phyloP scores from a whole-genome alignment of 169 alveolate genomes.

The Eimeria acervulina region DNA sequence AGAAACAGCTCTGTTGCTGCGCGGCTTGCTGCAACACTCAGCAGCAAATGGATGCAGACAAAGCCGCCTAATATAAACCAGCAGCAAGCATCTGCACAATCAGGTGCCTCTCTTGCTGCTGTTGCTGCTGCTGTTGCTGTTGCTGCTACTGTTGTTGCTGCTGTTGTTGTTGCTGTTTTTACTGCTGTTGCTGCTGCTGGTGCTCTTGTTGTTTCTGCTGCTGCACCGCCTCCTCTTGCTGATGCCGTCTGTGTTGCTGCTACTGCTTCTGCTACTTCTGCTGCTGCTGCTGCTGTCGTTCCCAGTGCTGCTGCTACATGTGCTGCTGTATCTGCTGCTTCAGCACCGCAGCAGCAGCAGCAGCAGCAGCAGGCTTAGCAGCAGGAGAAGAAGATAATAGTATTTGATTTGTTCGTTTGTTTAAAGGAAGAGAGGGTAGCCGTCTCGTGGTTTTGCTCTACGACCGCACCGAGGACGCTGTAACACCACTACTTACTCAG shows the following conservation, averaged over 20 bases:
- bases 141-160: not conserved
- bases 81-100: not conserved
- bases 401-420: not conserved
- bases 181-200: not conserved
- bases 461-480: slow-evolving; percentile 97
- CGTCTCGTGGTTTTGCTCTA: slow-evolving; percentile 88
- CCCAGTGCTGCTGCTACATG: no score
- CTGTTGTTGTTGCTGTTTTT: no score
- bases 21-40: slow-evolving; percentile 73
- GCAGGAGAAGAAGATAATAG: no score
- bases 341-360: no score
- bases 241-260: no score
- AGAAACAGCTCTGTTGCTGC: slow-evolving; percentile 2
- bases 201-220: not conserved
- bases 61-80: not conserved
- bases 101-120: not conserved
- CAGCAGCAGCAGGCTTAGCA: no score
- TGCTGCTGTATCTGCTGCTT: no score
- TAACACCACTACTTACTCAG: slow-evolving; percentile 97
- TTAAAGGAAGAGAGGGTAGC: slow-evolving; percentile 16
- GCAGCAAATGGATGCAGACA: no score
- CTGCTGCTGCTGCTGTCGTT: no score
- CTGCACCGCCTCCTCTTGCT: no score
- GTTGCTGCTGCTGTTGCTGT: not conserved
- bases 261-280: no score